A percentile compares a stretch with the other conserved stretches of the same genome.
Evolutionary conservation across 768 basidiomycete genomes (phyloP).

Genomic region (Tricholoma matsutake): DNA sequence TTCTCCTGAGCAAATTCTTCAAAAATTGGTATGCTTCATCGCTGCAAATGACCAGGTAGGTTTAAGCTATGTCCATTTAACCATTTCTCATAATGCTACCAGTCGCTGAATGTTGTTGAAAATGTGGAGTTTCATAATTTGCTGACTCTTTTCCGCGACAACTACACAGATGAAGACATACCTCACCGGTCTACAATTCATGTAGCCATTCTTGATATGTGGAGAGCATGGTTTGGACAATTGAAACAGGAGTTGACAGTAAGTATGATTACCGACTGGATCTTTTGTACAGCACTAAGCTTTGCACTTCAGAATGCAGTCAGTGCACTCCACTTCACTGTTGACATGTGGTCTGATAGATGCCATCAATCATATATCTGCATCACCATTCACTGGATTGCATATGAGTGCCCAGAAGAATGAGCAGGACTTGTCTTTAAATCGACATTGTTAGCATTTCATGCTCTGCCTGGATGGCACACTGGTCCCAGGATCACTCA

Average conservation of each 20-base stretch:
- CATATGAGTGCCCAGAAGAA: background rate
- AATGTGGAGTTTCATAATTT: slow-evolving; percentile 23
- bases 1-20: background rate
- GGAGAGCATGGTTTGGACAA: slow-evolving; percentile 18
- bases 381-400: too few species aligned
- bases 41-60: background rate
- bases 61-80: slow-evolving; percentile 2
- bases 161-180: slow-evolving; percentile 22
- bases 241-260: slow-evolving; percentile 23
- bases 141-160: slow-evolving; percentile 19
- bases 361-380: too few species aligned
- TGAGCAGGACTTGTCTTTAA: slow-evolving; percentile 2
- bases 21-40: background rate
- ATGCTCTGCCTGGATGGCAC: slow-evolving; percentile 14
- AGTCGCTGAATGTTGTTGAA: slow-evolving; percentile 28
- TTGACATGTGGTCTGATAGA: too few species aligned
- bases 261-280: background rate
- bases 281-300: too few species aligned
- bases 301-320: too few species aligned
- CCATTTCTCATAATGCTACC: slow-evolving; percentile 2
- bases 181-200: too few species aligned
- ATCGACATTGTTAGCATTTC: slow-evolving; percentile 13
- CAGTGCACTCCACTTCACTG: too few species aligned
- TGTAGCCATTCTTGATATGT: slow-evolving; percentile 22
- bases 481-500: slow-evolving; percentile 7